phyloP scores from a whole-genome alignment of 495 filamentous ascomycete genomes.

The Collariella sp. region DNA sequence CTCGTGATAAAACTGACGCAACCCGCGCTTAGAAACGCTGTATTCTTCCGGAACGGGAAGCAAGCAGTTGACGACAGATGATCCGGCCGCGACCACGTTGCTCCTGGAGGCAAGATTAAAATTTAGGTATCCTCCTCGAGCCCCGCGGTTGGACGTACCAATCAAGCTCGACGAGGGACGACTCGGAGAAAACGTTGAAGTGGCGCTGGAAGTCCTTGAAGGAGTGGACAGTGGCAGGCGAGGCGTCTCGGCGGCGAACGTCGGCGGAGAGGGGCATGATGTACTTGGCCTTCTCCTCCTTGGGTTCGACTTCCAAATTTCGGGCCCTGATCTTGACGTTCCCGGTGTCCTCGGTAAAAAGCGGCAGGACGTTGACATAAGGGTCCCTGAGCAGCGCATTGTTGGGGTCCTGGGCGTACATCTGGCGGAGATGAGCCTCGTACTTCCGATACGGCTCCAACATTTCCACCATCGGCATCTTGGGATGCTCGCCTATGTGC shows the following conservation, averaged over 20 bases:
- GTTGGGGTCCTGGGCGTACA: conserved; percentile 61
- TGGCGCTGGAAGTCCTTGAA: conserved; percentile 65
- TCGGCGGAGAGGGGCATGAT: conserved; percentile 57
- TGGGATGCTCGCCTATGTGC: conserved; percentile 42
- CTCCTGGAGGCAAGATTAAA: neutral
- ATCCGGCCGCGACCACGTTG: conserved; percentile 70
- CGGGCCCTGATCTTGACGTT: conserved; percentile 55
- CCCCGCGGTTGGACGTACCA: conserved; percentile 38
- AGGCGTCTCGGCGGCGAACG: conserved; percentile 49
- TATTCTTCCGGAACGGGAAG: conserved; percentile 61
- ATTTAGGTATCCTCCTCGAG: neutral
- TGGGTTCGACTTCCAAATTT: conserved; percentile 48
- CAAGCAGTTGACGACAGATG: conserved; percentile 64
- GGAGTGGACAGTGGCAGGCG: conserved; percentile 54
- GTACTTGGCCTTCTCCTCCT: conserved; percentile 55
- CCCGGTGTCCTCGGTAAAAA: conserved; percentile 52
- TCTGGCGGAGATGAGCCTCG: conserved; percentile 57
- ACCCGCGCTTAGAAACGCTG: conserved; percentile 51
- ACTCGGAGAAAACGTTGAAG: conserved; percentile 71
- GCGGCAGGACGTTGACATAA: conserved; percentile 57
- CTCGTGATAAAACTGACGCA: conserved; percentile 70
- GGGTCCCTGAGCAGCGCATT: conserved; percentile 51
- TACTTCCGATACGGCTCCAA: conserved; percentile 60
- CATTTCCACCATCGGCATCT: conserved; percentile 47
- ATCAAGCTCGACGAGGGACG: conserved; percentile 51